A percentile compares a stretch with the other conserved stretches of the same genome.
Conservation (phyloP, 2,329 filamentous ascomycete genomes). For the Rhynchosporium graminicola region DNA sequence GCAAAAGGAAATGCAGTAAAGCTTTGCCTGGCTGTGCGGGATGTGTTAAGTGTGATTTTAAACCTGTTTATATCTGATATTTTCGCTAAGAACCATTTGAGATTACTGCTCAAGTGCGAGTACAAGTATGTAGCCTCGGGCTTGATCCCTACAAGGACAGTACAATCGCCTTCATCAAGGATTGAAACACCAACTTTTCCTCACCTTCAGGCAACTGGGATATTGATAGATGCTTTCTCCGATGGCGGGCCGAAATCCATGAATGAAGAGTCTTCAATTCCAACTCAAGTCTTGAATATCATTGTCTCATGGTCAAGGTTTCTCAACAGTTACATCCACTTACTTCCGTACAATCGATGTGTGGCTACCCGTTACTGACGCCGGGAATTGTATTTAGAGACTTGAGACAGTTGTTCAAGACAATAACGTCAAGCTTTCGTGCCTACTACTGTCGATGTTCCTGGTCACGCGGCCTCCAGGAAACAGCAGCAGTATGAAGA, state of each 20-base stretch:
- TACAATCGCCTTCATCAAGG: constrained; percentile 19
- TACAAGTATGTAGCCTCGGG: constrained; percentile 24
- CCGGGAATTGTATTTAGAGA: constrained; percentile 16
- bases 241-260: constrained; percentile 12
- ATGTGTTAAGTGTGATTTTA: constrained; percentile 26
- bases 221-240: constrained; percentile 23
- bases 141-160: constrained; percentile 13
- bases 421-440: constrained; percentile 24
- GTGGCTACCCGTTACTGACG: constrained; percentile 30
- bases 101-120: constrained; percentile 30
- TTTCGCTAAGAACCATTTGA: constrained; percentile 17
- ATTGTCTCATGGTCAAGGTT: constrained; percentile 25
- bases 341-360: constrained; percentile 32
- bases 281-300: constrained; percentile 24
- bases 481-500: constrained; percentile 7
- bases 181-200: constrained; percentile 17
- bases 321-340: constrained; percentile 21
- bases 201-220: constrained; percentile 23
- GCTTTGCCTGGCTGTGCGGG: constrained; percentile 28
- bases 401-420: constrained; percentile 25
- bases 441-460: constrained; percentile 29
- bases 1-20: constrained; percentile 32
- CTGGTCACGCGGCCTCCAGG: constrained; percentile 23
- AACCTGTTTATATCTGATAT: background rate
- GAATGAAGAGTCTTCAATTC: constrained; percentile 19